Conservation (phyloP, 2,329 filamentous ascomycete genomes). For the Diplocarpon rosae region DNA sequence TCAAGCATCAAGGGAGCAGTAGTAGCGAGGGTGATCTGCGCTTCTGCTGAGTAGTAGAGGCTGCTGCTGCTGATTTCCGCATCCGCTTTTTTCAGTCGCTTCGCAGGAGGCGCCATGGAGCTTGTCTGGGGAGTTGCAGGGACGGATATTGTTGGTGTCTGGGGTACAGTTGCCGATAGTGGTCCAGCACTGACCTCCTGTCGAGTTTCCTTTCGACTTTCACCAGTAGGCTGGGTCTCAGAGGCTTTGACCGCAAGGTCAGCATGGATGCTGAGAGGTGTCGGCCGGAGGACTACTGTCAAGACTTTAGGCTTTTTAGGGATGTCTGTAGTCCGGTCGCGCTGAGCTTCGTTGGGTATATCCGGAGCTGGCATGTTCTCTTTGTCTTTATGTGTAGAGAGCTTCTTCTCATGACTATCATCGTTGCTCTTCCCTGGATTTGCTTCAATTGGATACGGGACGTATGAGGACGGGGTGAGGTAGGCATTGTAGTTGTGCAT, state of each 20-base stretch:
- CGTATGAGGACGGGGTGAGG: conserved; percentile 79
- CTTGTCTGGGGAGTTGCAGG: conserved; percentile 47
- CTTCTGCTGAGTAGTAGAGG: conserved; percentile 58
- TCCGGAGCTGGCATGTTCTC: conserved; percentile 46
- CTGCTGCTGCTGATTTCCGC: conserved; percentile 69
- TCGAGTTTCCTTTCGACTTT: conserved; percentile 35
- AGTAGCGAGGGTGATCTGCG: conserved; percentile 62
- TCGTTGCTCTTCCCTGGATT: conserved; percentile 26
- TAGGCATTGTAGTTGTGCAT: conserved; percentile 89
- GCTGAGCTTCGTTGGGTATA: conserved; percentile 35
- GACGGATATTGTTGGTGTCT: conserved; percentile 54
- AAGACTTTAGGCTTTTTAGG: conserved; percentile 52
- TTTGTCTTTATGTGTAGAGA: conserved; percentile 38
- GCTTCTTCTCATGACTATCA: conserved; percentile 19
- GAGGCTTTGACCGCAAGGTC: conserved; percentile 69
- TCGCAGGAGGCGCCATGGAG: conserved; percentile 46
- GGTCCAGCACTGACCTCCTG: conserved; percentile 29
- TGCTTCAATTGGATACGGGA: conserved; percentile 55
- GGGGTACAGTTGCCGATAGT: conserved; percentile 36
- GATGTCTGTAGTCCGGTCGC: conserved; percentile 29
- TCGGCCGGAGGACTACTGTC: conserved; percentile 79
- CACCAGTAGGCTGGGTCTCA: conserved; percentile 43
- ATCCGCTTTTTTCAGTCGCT: conserved; percentile 58
- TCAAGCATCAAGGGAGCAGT: conserved; percentile 67
- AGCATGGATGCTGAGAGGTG: conserved; percentile 59